Percentiles rank a stretch among this genome's conserved stretches.
Evolutionary conservation across 257 asterid species (phyloP).

Genomic region (Solanum clarkiae): DNA sequence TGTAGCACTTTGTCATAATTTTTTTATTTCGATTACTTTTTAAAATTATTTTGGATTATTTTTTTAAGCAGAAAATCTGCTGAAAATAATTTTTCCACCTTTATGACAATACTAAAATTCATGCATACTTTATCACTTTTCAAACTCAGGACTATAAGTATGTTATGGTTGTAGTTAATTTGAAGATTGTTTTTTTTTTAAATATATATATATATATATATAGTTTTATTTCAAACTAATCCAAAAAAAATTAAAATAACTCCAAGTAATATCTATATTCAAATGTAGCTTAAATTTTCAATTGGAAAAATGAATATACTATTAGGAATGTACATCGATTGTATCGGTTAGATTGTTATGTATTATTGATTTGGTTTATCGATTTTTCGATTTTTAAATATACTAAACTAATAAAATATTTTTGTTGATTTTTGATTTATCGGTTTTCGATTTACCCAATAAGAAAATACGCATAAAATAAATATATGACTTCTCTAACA

Average conservation of each 20-base stretch:
- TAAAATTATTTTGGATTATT: not conserved
- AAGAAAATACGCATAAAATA: no score
- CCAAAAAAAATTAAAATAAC: not conserved
- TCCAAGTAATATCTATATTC: not conserved
- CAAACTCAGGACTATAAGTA: not conserved
- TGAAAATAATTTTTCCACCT: accelerated
- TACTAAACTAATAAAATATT: no score
- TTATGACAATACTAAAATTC: not conserved
- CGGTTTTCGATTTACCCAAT: no score
- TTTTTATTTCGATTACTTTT: not conserved
- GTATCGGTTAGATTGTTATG: no score
- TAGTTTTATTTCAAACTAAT: not conserved
- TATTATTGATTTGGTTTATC: no score
- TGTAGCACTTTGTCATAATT: not conserved
- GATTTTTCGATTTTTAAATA: no score
- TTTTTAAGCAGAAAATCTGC: not conserved
- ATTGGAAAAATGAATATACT: not conserved
- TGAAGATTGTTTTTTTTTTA: not conserved
- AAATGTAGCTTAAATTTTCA: not conserved
- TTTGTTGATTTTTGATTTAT: no score
- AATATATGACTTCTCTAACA: no score
- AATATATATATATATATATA: no score
- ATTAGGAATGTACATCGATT: no score
- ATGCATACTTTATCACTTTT: not conserved
- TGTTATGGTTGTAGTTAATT: not conserved